phyloP scores from a whole-genome alignment of 139 green algal species.

The Chlorella vulgaris region DNA sequence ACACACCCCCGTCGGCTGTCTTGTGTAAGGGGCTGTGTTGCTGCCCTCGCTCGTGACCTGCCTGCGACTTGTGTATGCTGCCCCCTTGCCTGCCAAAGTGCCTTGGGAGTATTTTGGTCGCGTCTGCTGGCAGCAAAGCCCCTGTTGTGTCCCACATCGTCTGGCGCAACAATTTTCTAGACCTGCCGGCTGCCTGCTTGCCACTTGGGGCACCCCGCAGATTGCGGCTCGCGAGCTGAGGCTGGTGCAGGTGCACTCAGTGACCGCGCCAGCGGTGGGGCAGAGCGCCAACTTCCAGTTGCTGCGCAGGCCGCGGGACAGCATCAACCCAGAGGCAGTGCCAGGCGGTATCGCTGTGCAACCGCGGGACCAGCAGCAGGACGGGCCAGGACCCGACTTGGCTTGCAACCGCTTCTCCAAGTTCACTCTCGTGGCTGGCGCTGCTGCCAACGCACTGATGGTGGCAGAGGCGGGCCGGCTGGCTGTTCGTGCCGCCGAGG shows the following conservation, averaged over 20 bases:
- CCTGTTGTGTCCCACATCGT: too few species aligned
- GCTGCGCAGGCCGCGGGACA: conserved; percentile 49
- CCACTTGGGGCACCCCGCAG: not conserved
- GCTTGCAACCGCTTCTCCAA: conserved; percentile 69
- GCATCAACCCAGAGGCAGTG: conserved; percentile 52
- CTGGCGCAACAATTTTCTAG: too few species aligned
- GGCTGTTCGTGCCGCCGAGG: conserved; percentile 52
- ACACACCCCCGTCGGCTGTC: too few species aligned
- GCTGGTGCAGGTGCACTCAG: conserved; percentile 54
- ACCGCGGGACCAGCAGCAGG: not conserved
- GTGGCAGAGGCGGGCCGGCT: conserved; percentile 59
- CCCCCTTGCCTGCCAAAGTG: too few species aligned
- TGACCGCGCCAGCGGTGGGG: conserved; percentile 32
- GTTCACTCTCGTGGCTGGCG: conserved; percentile 58
- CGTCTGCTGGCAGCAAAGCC: too few species aligned
- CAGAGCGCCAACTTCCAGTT: conserved; percentile 56
- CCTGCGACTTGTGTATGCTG: too few species aligned
- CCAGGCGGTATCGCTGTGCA: not conserved
- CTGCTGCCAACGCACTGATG: conserved; percentile 59
- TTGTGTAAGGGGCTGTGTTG: too few species aligned
- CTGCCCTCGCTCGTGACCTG: too few species aligned
- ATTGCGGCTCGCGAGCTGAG: conserved; percentile 78
- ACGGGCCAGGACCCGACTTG: too few species aligned
- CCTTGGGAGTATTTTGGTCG: too few species aligned
- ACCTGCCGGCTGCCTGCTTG: not conserved